Conservation (phyloP, 164 flowering plant species). For the grape (Vitis vinifera) region DNA sequence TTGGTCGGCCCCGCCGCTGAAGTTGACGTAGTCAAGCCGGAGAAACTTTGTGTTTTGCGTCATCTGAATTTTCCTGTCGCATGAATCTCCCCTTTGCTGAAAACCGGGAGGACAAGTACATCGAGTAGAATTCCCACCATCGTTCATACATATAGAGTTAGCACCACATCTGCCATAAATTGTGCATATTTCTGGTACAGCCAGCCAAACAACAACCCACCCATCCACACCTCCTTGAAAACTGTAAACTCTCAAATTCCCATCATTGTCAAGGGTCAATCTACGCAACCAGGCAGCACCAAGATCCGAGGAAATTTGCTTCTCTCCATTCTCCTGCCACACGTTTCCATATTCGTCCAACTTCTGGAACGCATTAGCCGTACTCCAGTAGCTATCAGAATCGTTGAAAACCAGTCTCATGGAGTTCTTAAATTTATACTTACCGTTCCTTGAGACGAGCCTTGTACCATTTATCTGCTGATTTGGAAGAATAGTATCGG, state of each 20-base stretch:
- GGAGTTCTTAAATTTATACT: slow-evolving; percentile 29
- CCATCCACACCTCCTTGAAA: slow-evolving; percentile 15
- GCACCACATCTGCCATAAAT: slow-evolving; percentile 59
- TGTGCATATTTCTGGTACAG: slow-evolving; percentile 41
- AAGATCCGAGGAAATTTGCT: slow-evolving; percentile 36
- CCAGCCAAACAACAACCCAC: slow-evolving; percentile 60
- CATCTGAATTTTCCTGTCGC: slow-evolving; percentile 34
- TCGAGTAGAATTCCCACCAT: slow-evolving; percentile 11
- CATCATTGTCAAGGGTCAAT: slow-evolving; percentile 55
- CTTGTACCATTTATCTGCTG: slow-evolving; percentile 31
- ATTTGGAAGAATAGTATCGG: slow-evolving; percentile 52
- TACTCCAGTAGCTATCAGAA: slow-evolving; percentile 35
- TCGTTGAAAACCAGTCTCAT: slow-evolving; percentile 24
- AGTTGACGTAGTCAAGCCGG: slow-evolving; percentile 61
- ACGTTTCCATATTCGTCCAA: slow-evolving; percentile 38
- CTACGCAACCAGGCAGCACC: slow-evolving; percentile 27
- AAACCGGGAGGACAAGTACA: slow-evolving; percentile 72
- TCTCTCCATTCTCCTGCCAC: background rate
- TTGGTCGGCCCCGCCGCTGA: slow-evolving; percentile 35
- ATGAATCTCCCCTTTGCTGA: slow-evolving; percentile 8
- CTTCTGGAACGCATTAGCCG: slow-evolving; percentile 5
- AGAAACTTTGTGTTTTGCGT: slow-evolving; percentile 35
- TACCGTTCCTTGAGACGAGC: slow-evolving; percentile 37
- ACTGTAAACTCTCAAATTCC: slow-evolving; percentile 58
- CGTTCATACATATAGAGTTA: slow-evolving; percentile 45